phyloP scores from a whole-genome alignment of 148 eudicot genomes.

The Tetragonia tetragonoides region DNA sequence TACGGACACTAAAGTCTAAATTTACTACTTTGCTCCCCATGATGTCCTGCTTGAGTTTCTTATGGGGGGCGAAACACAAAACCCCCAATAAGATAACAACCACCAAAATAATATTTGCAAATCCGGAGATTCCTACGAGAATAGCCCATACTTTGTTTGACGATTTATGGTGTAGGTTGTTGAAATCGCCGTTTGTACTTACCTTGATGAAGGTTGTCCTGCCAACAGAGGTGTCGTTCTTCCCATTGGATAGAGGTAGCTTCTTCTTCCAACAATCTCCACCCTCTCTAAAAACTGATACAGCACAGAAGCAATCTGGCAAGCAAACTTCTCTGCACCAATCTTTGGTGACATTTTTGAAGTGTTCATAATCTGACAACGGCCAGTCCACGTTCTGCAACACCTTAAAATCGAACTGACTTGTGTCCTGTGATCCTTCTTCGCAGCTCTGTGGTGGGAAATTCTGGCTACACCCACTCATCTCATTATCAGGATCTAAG shows the following conservation, averaged over 20 bases:
- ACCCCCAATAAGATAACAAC: neutral
- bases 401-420: constrained; percentile 5
- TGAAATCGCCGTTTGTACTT: constrained; percentile 1
- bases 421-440: neutral
- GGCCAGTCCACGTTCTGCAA: constrained; percentile 31
- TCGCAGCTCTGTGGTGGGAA: constrained; percentile 26
- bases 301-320: constrained; percentile 37
- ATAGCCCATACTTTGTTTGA: neutral
- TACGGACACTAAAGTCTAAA: constrained; percentile 11
- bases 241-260: constrained; percentile 33
- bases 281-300: constrained; percentile 10
- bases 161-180: neutral
- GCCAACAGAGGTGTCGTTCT: constrained; percentile 2
- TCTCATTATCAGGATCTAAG: constrained; percentile 10
- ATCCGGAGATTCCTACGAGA: constrained; percentile 11
- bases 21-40: neutral
- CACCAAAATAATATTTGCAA: constrained; percentile 12
- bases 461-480: constrained; percentile 28
- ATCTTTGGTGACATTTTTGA: constrained; percentile 21
- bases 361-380: constrained; percentile 24
- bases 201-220: constrained; percentile 29
- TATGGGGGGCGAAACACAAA: neutral
- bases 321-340: constrained; percentile 30
- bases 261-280: constrained; percentile 34
- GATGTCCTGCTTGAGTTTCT: neutral